Conservation (phyloP, 768 basidiomycete species). For the Pleurotus citrinopileatus region DNA sequence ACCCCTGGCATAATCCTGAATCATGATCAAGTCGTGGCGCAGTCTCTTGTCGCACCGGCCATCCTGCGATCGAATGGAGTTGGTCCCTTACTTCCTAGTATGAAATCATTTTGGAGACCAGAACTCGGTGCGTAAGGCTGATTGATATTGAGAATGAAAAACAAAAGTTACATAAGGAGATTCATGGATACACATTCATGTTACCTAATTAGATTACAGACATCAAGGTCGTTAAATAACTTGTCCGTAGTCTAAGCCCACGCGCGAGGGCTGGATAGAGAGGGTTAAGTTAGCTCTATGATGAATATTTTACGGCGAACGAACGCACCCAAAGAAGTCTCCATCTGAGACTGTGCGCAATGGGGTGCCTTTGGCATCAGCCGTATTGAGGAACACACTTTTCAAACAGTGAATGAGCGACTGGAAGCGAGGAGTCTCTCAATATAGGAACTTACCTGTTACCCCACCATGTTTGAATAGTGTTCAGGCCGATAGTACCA, state of each 20-base stretch:
- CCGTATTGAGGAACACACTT: constrained; percentile 36
- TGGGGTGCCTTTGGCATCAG: constrained; percentile 36
- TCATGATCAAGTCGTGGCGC: no score
- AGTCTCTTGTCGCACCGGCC: no score
- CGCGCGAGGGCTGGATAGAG: neutral
- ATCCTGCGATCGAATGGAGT: no score
- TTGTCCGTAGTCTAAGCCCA: neutral
- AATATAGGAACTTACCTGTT: constrained; percentile 42
- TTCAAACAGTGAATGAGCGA: neutral
- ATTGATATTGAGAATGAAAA: no score
- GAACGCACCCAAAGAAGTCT: constrained; percentile 30
- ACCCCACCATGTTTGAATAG: constrained; percentile 68
- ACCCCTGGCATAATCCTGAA: no score
- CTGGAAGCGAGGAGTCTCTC: neutral
- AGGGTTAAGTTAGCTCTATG: neutral
- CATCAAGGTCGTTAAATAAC: neutral
- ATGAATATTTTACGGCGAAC: neutral
- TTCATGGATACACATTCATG: neutral
- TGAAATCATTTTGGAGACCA: no score
- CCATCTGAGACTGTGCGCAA: constrained; percentile 27
- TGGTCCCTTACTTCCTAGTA: neutral
- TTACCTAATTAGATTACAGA: neutral
- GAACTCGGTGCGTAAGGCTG: no score
- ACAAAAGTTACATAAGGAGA: neutral
- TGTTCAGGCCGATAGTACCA: constrained; percentile 54